Evolutionary conservation across 1,284 basidiomycete species (phyloP).

Genomic region (Athelia sp.): DNA sequence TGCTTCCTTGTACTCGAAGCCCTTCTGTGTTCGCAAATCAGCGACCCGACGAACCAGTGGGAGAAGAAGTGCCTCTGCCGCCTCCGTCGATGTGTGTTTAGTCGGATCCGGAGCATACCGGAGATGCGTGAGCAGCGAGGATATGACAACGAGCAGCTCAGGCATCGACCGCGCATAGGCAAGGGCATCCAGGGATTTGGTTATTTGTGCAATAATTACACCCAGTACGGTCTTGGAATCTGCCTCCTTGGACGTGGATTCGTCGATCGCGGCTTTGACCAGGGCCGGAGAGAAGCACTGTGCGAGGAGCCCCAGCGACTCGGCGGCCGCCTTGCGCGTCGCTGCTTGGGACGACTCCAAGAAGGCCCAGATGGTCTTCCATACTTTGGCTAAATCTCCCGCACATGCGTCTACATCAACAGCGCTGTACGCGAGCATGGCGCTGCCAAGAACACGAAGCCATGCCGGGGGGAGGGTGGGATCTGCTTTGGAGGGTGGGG

Average conservation of each 20-base stretch:
- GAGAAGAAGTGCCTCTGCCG: constrained; percentile 70
- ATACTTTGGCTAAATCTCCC: constrained; percentile 58
- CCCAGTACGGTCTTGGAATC: constrained; percentile 55
- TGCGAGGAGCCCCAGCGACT: constrained; percentile 58
- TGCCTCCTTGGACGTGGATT: constrained; percentile 26
- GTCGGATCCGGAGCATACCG: constrained; percentile 39
- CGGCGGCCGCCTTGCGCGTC: constrained; percentile 60
- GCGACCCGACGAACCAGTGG: constrained; percentile 75
- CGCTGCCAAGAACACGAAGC: constrained; percentile 67
- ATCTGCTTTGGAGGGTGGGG: constrained; percentile 68
- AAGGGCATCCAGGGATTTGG: constrained; percentile 66
- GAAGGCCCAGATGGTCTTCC: constrained; percentile 74
- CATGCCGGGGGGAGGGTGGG: constrained; percentile 61
- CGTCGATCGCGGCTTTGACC: constrained; percentile 47
- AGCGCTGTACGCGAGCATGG: constrained; percentile 56
- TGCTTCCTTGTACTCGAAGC: constrained; percentile 88
- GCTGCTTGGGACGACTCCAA: constrained; percentile 56
- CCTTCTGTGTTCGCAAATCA: constrained; percentile 71
- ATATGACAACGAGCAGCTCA: constrained; percentile 63
- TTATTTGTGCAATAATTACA: constrained; percentile 57
- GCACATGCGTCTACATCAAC: constrained; percentile 45
- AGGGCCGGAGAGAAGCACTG: constrained; percentile 68
- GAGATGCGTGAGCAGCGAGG: constrained; percentile 47
- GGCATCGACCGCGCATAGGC: constrained; percentile 66
- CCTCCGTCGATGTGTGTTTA: constrained; percentile 46